Base-by-base conservation (phyloP, 768 basidiomycete species). In the Cystoderma amianthinum region DNA sequence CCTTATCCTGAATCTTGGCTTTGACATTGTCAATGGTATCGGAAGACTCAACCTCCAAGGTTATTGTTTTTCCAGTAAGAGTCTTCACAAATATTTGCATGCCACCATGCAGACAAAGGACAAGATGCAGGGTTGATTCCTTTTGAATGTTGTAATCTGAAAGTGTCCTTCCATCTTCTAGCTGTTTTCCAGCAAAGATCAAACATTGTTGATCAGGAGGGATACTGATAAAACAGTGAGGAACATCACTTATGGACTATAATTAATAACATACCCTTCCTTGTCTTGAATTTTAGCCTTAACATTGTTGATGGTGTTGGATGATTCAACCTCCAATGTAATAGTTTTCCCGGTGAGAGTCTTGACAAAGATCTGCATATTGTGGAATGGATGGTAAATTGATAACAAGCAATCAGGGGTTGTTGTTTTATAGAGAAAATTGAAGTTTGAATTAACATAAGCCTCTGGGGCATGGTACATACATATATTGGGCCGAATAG, bases 11-110 rank as follows among this genome's bases (percentile, higher is more conserved):
- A 52, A 89, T 86, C 72, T 86, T 87, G 44, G 84, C 78, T 64
- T 84, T 85, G 16, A 84, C 82, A 43, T 84, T 83, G 52, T 84
- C 82, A 44, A 84, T 83, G 30, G 82, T 82, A 57, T 82, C 81
- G 0, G 81, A 82, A 0, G 80, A 82, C 63, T 87, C 86, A 28
- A 87, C 85, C 59, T 88, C 86, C 28, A 88, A 71, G n/a, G 86
- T 89, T 62, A 90, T 88, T 20, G 88, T 91, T 81, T 91, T 90
- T 45, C 88, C 86, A 5, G 87, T 90, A 34, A 90, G 65, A 17
- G 86, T 89, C 72, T 92, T 92, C 35, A 92, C 83, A 46, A 88
- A 89, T 54, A 90, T 87, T 63, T 91, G 85, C 85, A 87, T 87
- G 36, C 67, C 67, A 30, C 64, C 64, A 53, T 66, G 65, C 5